Percentiles rank a stretch among this genome's conserved stretches.
Evolutionary conservation across 2,329 filamentous ascomycete species (phyloP).

Genomic region (Pestalotiopsis sp.): DNA sequence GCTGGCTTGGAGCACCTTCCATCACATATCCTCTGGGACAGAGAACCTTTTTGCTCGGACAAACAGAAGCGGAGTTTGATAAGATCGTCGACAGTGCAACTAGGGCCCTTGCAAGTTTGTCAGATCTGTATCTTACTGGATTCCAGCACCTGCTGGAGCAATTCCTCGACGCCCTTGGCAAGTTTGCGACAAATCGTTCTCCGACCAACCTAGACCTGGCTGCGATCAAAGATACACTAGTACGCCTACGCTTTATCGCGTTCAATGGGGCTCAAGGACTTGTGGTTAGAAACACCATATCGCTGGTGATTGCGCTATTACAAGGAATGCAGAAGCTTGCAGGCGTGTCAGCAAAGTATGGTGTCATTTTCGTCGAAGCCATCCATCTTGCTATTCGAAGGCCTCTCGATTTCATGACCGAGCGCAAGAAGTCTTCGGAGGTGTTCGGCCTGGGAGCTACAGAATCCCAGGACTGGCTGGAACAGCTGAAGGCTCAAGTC

Average conservation of each 20-base stretch:
- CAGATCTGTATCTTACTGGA: conserved; percentile 30
- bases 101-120: conserved; percentile 26
- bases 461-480: conserved; percentile 18
- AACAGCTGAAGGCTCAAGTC: neutral
- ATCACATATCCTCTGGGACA: conserved; percentile 28
- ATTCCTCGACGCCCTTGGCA: conserved; percentile 27
- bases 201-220: conserved; percentile 31
- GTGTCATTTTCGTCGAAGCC: conserved; percentile 30
- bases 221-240: conserved; percentile 22
- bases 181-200: conserved; percentile 27
- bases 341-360: conserved; percentile 22
- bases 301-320: conserved; percentile 37
- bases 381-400: conserved; percentile 26
- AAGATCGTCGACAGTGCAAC: conserved; percentile 28
- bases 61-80: conserved; percentile 12
- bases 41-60: conserved; percentile 17
- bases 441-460: neutral
- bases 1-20: conserved; percentile 26
- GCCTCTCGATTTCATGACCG: neutral
- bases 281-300: conserved; percentile 43
- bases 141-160: conserved; percentile 31
- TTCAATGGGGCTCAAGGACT: conserved; percentile 42
- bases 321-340: conserved; percentile 26
- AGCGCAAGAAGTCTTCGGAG: neutral
- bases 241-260: conserved; percentile 50